These are phyloP conservation scores for Stephanodiscus minutulus DNA, from an alignment of 108 stramenopile species.

Conservation along the genomic window DNA sequence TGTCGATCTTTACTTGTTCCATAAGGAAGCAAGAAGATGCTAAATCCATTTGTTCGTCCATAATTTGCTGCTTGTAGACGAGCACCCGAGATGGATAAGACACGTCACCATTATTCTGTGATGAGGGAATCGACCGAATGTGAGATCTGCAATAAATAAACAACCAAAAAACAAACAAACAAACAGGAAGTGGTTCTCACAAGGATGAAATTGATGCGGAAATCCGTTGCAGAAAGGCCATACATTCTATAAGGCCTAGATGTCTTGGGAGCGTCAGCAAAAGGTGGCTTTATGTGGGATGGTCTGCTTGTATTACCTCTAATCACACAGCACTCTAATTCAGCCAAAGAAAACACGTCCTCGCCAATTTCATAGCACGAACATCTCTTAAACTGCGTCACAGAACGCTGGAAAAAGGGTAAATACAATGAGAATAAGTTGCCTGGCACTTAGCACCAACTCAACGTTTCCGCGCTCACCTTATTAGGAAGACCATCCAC, in stretches of 20 bases:
- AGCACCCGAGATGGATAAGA: conserved; percentile 65
- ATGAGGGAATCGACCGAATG: background rate
- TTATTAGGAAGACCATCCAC: conserved; percentile 77
- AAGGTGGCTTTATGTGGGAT: conserved; percentile 62
- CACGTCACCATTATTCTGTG: conserved; percentile 62
- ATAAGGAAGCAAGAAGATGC: conserved; percentile 61
- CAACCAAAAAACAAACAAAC: background rate
- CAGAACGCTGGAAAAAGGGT: conserved; percentile 38
- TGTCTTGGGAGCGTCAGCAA: conserved; percentile 70
- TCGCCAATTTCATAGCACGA: conserved; percentile 93
- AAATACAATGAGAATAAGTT: background rate
- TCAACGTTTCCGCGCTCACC: conserved; percentile 38
- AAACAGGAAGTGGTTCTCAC: conserved; percentile 28
- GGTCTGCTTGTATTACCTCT: conserved; percentile 81
- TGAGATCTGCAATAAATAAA: background rate
- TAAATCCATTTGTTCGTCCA: conserved; percentile 75
- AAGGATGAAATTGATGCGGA: conserved; percentile 76
- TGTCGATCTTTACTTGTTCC: conserved; percentile 69
- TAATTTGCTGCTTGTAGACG: conserved; percentile 45
- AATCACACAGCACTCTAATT: conserved; percentile 89
- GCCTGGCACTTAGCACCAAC: conserved; percentile 14
- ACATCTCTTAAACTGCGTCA: conserved; percentile 73
- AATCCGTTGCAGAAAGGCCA: conserved; percentile 68
- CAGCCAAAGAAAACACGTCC: conserved; percentile 94
- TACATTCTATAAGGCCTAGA: conserved; percentile 73